Evolutionary conservation across 345 rosid species (phyloP).

Genomic region (Euphorbia pulcherrima): DNA sequence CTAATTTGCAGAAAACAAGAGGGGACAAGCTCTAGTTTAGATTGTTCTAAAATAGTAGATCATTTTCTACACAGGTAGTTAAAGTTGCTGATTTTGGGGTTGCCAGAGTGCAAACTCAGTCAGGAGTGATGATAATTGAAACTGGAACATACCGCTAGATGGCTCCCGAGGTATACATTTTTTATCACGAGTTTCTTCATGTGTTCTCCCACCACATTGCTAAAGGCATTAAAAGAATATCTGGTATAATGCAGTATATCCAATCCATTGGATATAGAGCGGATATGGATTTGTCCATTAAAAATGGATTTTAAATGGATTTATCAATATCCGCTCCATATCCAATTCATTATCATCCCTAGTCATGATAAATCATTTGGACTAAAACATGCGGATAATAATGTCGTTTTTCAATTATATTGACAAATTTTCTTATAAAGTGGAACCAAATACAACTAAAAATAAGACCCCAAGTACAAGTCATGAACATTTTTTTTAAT

Average conservation of each 20-base stretch:
- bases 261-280: no score
- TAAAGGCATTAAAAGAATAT: conserved; percentile 6
- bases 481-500: no score
- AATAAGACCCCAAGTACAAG: not conserved
- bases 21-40: not conserved
- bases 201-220: conserved; percentile 9
- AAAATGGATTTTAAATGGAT: no score
- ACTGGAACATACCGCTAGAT: conserved; percentile 99
- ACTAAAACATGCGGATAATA: not conserved
- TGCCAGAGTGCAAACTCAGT: conserved; percentile 84
- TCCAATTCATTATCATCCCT: no score
- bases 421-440: not conserved
- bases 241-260: no score
- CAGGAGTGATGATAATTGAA: conserved; percentile 97
- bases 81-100: conserved; percentile 99
- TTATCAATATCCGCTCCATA: no score
- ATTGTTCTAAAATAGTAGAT: conserved; percentile 8
- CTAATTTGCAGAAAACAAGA: not conserved
- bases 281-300: no score
- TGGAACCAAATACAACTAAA: not conserved
- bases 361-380: conserved; percentile 8
- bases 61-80: conserved; percentile 61
- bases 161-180: conserved; percentile 84
- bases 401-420: conserved; percentile 7
- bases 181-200: conserved; percentile 6